Conservation (phyloP, 345 rosid species). For the Durio zibethinus region DNA sequence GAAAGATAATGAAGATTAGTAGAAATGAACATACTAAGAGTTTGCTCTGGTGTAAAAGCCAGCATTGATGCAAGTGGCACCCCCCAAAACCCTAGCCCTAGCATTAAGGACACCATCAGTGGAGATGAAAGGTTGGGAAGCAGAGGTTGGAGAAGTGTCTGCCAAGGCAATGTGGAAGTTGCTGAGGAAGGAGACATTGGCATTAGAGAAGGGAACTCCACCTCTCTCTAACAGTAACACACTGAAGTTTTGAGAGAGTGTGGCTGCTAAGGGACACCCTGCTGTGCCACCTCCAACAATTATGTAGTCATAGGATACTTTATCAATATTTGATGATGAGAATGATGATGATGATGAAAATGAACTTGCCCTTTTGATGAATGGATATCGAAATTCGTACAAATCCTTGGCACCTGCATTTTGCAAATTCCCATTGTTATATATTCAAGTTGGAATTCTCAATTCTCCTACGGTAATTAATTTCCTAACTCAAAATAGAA, state of each 20-base stretch:
- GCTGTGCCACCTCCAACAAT: constrained; percentile 96
- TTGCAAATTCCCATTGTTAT: neutral
- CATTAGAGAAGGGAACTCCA: constrained; percentile 86
- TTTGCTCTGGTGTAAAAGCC: constrained; percentile 89
- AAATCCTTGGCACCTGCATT: constrained; percentile 29
- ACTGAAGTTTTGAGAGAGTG: constrained; percentile 70
- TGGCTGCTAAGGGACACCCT: constrained; percentile 91
- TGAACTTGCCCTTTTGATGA: constrained; percentile 77
- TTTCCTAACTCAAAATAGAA: too few relatives aligned
- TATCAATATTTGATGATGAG: constrained; percentile 44
- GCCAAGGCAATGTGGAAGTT: constrained; percentile 82
- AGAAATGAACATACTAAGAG: constrained; percentile 41
- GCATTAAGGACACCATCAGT: constrained; percentile 92
- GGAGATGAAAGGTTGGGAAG: constrained; percentile 78
- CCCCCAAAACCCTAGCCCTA: constrained; percentile 89
- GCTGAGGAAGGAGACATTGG: constrained; percentile 71
- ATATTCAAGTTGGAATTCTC: neutral
- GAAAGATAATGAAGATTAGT: too few relatives aligned
- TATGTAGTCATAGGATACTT: constrained; percentile 63
- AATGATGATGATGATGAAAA: constrained; percentile 63
- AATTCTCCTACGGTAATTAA: neutral
- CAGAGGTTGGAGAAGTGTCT: constrained; percentile 73
- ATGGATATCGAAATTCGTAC: constrained; percentile 51
- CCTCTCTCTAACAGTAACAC: constrained; percentile 94
- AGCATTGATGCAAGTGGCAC: constrained; percentile 90